Evolutionary conservation across 2,329 filamentous ascomycete species (phyloP).

Genomic region (Coniochaeta sp.): DNA sequence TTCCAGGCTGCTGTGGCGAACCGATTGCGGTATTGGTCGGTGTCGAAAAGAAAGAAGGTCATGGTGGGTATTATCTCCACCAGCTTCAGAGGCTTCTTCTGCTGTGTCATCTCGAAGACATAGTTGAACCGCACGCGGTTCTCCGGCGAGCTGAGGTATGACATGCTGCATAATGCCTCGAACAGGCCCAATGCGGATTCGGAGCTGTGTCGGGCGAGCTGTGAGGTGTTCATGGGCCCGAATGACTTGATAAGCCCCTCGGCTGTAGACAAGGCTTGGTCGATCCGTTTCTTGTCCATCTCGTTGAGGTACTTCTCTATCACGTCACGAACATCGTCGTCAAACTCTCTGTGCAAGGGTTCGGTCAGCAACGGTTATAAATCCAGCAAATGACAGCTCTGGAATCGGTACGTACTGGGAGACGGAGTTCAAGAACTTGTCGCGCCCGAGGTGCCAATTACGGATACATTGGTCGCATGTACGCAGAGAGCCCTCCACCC

Average conservation of each 20-base stretch:
- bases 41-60: constrained; percentile 76
- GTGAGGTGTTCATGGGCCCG: constrained; percentile 36
- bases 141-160: constrained; percentile 57
- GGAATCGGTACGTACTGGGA: constrained; percentile 48
- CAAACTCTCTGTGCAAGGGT: constrained; percentile 26
- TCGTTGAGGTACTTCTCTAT: constrained; percentile 32
- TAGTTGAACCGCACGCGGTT: constrained; percentile 62
- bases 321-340: constrained; percentile 28
- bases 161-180: constrained; percentile 78
- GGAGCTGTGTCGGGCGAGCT: constrained; percentile 39
- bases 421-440: constrained; percentile 54
- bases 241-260: constrained; percentile 40
- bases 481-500: constrained; percentile 52
- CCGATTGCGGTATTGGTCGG: constrained; percentile 51
- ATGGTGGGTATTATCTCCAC: constrained; percentile 71
- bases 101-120: constrained; percentile 75
- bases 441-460: constrained; percentile 66
- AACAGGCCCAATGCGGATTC: constrained; percentile 74
- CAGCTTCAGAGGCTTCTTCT: constrained; percentile 71
- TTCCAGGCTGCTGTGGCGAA: constrained; percentile 67
- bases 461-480: constrained; percentile 64
- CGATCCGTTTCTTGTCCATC: constrained; percentile 26
- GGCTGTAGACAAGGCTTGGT: constrained; percentile 37
- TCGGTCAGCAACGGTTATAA: not conserved
- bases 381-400: too few species aligned